phyloP scores from a whole-genome alignment of 139 green algal genomes.

The Nannochloris sp. region DNA sequence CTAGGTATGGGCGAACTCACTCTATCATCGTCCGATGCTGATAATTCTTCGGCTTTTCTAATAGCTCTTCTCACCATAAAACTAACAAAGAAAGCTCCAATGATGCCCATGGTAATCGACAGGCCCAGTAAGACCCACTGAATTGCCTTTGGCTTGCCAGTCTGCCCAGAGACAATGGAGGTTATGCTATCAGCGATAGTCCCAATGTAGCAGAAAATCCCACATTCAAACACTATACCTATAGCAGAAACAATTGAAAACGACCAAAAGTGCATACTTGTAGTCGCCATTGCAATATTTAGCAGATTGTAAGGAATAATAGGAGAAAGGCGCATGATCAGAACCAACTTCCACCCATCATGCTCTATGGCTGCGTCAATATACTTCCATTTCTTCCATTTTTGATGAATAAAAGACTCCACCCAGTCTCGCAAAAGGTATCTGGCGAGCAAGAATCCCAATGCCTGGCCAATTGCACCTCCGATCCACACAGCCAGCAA shows the following conservation, averaged over 20 bases:
- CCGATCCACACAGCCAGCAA: conserved; percentile 51
- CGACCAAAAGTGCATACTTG: conserved; percentile 45
- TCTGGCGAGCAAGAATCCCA: conserved; percentile 43
- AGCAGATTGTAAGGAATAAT: conserved; percentile 29
- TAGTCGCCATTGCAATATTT: conserved; percentile 52
- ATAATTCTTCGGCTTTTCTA: conserved; percentile 11
- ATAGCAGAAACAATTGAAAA: conserved; percentile 40
- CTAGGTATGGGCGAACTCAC: background rate
- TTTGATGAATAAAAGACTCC: conserved; percentile 25
- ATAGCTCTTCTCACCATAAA: conserved; percentile 10
- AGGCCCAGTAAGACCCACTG: conserved; percentile 33
- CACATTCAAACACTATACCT: conserved; percentile 34
- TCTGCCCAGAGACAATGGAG: conserved; percentile 20
- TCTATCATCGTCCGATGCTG: conserved; percentile 1
- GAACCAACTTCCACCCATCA: conserved; percentile 57
- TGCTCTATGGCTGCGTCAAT: conserved; percentile 45
- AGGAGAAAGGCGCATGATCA: conserved; percentile 41
- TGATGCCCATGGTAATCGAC: conserved; percentile 20
- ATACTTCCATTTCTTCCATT: conserved; percentile 41
- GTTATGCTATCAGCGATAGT: conserved; percentile 30
- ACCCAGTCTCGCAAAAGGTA: conserved; percentile 44
- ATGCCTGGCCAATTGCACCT: conserved; percentile 36
- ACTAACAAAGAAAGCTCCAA: conserved; percentile 25
- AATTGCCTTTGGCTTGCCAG: conserved; percentile 8
- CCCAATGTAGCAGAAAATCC: conserved; percentile 31